Percentiles rank a stretch among this genome's conserved stretches.
Evolutionary conservation across 306 rosid species (phyloP).

Genomic region (Macrotyloma uniflorum): DNA sequence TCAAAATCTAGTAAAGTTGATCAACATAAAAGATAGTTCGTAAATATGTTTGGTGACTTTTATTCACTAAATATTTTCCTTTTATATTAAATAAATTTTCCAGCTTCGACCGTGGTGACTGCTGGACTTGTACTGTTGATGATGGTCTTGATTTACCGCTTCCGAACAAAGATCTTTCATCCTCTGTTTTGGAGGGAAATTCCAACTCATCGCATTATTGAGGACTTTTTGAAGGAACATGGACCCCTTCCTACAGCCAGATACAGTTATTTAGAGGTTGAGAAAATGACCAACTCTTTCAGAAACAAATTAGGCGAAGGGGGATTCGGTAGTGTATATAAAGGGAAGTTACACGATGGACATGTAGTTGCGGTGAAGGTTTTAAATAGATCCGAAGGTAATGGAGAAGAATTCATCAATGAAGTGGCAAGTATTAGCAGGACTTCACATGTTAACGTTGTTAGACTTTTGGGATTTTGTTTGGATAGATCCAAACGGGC

Average conservation of each 20-base stretch:
- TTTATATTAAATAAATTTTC: not conserved
- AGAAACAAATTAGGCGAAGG: conserved; percentile 50
- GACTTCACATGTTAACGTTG: conserved; percentile 44
- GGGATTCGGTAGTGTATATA: conserved; percentile 38
- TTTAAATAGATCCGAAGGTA: conserved; percentile 29
- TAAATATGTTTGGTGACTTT: not conserved
- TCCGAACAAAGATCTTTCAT: not conserved
- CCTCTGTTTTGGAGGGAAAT: not conserved
- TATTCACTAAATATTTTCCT: not conserved
- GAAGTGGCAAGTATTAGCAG: conserved; percentile 38
- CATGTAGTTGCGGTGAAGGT: conserved; percentile 46
- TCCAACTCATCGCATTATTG: not conserved
- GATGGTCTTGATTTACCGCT: conserved; percentile 16
- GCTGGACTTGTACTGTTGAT: conserved; percentile 29
- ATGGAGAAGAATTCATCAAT: conserved; percentile 48
- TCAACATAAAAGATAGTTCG: not conserved
- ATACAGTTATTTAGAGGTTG: conserved; percentile 35
- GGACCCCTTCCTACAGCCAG: not conserved
- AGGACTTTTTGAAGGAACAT: conserved; percentile 9
- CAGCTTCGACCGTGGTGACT: not conserved
- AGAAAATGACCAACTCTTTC: conserved; percentile 43
- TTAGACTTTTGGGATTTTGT: conserved; percentile 31
- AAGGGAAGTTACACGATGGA: conserved; percentile 40
- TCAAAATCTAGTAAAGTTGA: not conserved
- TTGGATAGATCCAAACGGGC: conserved; percentile 32